Percentiles rank a stretch among this genome's conserved stretches.
Evolutionary conservation across 768 basidiomycete genomes (phyloP).

Genomic region (Auriscalpium orientale): DNA sequence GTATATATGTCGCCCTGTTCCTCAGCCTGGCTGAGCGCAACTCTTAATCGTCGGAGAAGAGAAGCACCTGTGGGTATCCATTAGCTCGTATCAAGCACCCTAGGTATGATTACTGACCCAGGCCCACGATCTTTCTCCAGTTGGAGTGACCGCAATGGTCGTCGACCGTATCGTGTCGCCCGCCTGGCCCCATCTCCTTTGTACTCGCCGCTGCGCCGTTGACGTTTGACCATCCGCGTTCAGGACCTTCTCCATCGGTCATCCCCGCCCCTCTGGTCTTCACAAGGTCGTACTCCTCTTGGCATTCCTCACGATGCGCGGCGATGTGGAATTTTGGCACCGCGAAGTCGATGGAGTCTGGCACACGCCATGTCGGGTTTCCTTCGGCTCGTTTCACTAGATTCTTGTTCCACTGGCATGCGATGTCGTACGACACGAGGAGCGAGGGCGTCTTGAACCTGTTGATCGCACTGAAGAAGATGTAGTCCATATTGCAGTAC

Average conservation of each 20-base stretch:
- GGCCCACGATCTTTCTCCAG: conserved; percentile 19
- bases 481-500: not conserved
- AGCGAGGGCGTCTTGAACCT: not conserved
- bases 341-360: not conserved
- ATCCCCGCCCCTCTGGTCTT: too few species aligned
- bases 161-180: conserved; percentile 19
- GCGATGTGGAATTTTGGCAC: conserved; percentile 13
- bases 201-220: conserved; percentile 24
- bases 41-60: not conserved
- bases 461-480: not conserved
- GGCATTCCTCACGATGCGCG: conserved; percentile 19
- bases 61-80: not conserved
- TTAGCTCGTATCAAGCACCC: not conserved
- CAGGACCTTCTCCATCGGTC: too few species aligned
- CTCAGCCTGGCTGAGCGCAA: not conserved
- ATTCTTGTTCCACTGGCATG: conserved; percentile 20
- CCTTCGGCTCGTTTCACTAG: not conserved
- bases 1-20: not conserved
- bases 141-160: conserved; percentile 21
- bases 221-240: not conserved
- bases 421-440: conserved; percentile 17
- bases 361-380: not conserved
- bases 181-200: conserved; percentile 29
- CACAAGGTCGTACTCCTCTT: conserved; percentile 10
- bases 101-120: not conserved